Conservation (phyloP, 2,329 filamentous ascomycete species). For the Aspergillus pseudoterreus region DNA sequence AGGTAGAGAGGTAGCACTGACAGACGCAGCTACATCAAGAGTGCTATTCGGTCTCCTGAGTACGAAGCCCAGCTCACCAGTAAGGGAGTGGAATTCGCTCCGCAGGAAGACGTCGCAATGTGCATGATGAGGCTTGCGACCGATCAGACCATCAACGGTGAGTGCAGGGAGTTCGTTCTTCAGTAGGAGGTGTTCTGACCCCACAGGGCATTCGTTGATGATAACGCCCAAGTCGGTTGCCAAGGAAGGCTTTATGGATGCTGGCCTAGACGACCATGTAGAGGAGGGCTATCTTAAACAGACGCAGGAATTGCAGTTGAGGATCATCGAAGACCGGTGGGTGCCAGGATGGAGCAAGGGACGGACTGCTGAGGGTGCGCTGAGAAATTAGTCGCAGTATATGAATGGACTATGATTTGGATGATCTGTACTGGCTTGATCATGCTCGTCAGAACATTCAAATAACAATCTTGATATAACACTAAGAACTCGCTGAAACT, state of each 20-base stretch:
- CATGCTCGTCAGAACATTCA: too few species aligned
- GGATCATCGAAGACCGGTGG: slow-evolving; percentile 44
- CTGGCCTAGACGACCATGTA: slow-evolving; percentile 37
- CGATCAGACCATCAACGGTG: slow-evolving; percentile 32
- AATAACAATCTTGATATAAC: too few species aligned
- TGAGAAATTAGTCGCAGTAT: neutral
- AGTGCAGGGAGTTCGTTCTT: neutral
- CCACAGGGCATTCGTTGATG: slow-evolving; percentile 37
- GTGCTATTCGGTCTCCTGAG: slow-evolving; percentile 8
- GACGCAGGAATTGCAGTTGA: slow-evolving; percentile 37
- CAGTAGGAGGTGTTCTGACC: neutral
- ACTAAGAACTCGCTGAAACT: too few species aligned
- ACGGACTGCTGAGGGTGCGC: slow-evolving; percentile 10
- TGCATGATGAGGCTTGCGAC: slow-evolving; percentile 25
- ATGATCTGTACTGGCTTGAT: too few species aligned
- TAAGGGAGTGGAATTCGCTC: slow-evolving; percentile 11
- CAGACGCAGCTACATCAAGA: slow-evolving; percentile 11
- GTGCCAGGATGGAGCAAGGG: slow-evolving; percentile 22
- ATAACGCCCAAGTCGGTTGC: slow-evolving; percentile 37
- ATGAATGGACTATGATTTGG: too few species aligned
- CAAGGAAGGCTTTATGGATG: slow-evolving; percentile 41
- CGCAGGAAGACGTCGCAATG: slow-evolving; percentile 8
- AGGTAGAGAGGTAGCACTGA: neutral
- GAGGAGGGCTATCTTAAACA: slow-evolving; percentile 39
- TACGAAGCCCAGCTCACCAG: slow-evolving; percentile 10